Percentiles rank a stretch among this genome's conserved stretches.
Conservation (phyloP, 306 rosid species). For the Trichosanthes cucumerina region DNA sequence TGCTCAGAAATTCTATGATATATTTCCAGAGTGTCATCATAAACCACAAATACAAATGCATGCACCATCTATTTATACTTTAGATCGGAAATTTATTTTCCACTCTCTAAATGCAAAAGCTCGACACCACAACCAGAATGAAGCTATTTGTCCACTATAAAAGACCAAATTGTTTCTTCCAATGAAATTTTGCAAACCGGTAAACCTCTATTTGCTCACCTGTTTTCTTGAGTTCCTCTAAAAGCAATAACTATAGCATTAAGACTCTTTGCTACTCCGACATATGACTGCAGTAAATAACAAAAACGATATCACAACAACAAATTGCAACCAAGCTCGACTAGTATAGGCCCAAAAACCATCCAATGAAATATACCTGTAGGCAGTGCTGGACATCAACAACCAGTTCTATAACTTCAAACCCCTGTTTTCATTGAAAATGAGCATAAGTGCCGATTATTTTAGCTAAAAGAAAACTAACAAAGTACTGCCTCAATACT, state of each 20-base stretch:
- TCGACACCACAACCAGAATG: not conserved
- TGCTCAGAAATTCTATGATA: not conserved
- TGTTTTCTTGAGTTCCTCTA: slow-evolving; percentile 91
- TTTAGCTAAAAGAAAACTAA: not conserved
- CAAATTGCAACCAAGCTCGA: not conserved
- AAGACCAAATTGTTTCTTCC: not conserved
- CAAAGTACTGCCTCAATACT: not conserved
- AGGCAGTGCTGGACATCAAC: slow-evolving; percentile 93
- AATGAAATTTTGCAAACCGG: not conserved
- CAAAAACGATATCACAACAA: slow-evolving; percentile 13
- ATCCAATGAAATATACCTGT: slow-evolving; percentile 43
- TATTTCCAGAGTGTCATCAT: not conserved
- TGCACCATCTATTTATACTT: not conserved
- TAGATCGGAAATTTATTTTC: not conserved
- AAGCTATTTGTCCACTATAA: not conserved
- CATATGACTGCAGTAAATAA: slow-evolving; percentile 50
- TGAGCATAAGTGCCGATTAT: slow-evolving; percentile 13
- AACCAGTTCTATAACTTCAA: slow-evolving; percentile 83
- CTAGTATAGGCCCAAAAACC: slow-evolving; percentile 8
- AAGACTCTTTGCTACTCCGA: slow-evolving; percentile 76
- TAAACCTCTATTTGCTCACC: slow-evolving; percentile 29
- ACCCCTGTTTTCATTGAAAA: slow-evolving; percentile 56
- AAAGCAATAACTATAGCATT: slow-evolving; percentile 78
- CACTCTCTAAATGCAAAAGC: not conserved
- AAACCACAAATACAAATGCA: not conserved